Base-by-base conservation (phyloP, 2,329 filamentous ascomycete species). In the Fusarium coicis region DNA sequence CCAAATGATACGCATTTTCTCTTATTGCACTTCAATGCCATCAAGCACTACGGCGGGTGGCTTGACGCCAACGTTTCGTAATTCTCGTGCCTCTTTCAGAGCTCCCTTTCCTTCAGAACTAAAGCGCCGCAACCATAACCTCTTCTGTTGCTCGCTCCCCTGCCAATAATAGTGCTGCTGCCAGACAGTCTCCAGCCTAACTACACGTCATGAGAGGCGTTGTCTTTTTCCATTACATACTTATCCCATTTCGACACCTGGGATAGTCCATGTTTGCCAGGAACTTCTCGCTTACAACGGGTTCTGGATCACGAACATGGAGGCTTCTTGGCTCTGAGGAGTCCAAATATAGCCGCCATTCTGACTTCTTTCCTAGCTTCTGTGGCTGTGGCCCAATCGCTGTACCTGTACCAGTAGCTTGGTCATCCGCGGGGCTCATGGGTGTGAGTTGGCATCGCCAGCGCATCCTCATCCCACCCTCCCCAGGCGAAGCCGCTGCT, bases 371-470 rank as follows among this genome's bases (percentile, higher is more conserved):
- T 52, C 40, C 37, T 57, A 47, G 36, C 26, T 66, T 54, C 39
- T 53, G 37, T 26, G 47, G 30, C 19, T 52, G 30, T n/a, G 52
- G 36, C 53, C 75, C 69, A 77, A 76, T 77, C 39, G 57, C 23
- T 47, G 37, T 53, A 60, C 49, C 23, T 47, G 26, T 63, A 60
- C 67, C 63, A 43, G 39, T 66, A 63, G 66, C 49, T 77, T 40
- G 60, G 66, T 43, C 68, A 70, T 62, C 42, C 61, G 62, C 55
- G 62, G 46, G 71, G 71, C 59, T 67, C 37, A 37, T 53, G 56
- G 60, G 54, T 65, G 59, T 77, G 76, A 71, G 76, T 73, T 78
- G 76, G 76, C 75, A 78, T 73, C 66, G 76, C 74, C 76, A 78
- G 64, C 76, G 76, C 76, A 78, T 78, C 74, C 63, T 60, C 70